A percentile compares a stretch with the other conserved stretches of the same genome.
These are phyloP conservation scores for Scheffersomyces lignosus DNA, from an alignment of 805 yeast genomes.

Conservation along the genomic window DNA sequence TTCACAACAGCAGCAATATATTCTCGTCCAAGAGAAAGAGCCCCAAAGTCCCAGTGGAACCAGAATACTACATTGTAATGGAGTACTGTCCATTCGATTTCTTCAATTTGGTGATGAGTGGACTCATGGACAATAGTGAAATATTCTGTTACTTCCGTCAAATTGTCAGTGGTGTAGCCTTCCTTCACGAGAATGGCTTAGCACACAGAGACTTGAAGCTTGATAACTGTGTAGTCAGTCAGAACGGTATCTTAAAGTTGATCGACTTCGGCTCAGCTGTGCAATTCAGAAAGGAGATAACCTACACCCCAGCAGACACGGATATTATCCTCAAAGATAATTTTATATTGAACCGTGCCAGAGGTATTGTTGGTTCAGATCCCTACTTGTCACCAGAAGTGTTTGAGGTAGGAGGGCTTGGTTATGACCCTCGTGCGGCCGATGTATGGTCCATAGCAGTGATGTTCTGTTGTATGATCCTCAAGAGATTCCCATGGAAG, in stretches of 20 bases:
- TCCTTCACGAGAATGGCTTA: conserved; percentile 77
- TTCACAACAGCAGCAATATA: conserved; percentile 1
- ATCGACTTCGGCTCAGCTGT: conserved; percentile 95
- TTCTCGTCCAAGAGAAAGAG: conserved; percentile 19
- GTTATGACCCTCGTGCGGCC: conserved; percentile 83
- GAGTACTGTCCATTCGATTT: conserved; percentile 92
- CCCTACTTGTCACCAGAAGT: conserved; percentile 96
- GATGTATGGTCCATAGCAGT: conserved; percentile 96
- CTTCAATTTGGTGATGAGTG: conserved; percentile 90
- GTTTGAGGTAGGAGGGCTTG: conserved; percentile 39
- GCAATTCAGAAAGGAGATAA: conserved; percentile 62
- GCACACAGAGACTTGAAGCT: conserved; percentile 92
- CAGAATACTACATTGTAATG: conserved; percentile 72
- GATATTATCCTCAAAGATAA: conserved; percentile 38
- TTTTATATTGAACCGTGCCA: conserved; percentile 57
- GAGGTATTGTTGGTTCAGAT: conserved; percentile 92
- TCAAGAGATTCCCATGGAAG: conserved; percentile 93
- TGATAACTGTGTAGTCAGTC: conserved; percentile 87
- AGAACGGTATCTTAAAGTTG: conserved; percentile 73
- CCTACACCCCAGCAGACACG: conserved; percentile 3
- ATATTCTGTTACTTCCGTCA: conserved; percentile 82
- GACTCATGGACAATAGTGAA: conserved; percentile 69
- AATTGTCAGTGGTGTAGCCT: conserved; percentile 69
- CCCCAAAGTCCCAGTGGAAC: conserved; percentile 15
- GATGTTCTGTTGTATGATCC: conserved; percentile 85